A percentile compares a stretch with the other conserved stretches of the same genome.
Conservation (phyloP, 78 protist genomes). For the Dictyostelium capitatum region DNA sequence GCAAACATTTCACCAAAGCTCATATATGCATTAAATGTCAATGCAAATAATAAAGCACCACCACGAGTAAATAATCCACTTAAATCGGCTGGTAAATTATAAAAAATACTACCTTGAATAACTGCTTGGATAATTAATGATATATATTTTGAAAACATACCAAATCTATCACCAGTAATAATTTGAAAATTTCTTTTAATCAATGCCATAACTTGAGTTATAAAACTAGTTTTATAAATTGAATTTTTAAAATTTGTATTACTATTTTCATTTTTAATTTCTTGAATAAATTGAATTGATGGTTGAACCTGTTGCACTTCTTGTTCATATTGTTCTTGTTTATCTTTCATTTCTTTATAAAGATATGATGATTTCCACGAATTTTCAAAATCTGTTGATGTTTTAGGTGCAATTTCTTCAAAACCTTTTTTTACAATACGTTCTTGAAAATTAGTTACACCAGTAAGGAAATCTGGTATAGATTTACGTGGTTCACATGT, state of each 20-base stretch:
- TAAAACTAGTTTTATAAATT: not conserved
- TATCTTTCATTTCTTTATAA: not conserved
- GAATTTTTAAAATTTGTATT: not conserved
- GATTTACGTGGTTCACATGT: constrained; percentile 79
- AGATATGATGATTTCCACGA: constrained; percentile 16
- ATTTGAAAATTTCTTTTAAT: not conserved
- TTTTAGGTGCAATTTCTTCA: not conserved
- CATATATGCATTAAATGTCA: constrained; percentile 47
- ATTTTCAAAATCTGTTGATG: constrained; percentile 22
- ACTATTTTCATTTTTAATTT: constrained; percentile 7
- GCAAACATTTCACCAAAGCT: constrained; percentile 39
- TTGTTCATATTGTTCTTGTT: constrained; percentile 11
- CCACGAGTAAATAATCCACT: constrained; percentile 56
- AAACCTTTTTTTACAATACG: not conserved
- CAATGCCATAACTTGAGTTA: constrained; percentile 7
- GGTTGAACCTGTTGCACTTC: constrained; percentile 9
- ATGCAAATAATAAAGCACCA: constrained; percentile 48
- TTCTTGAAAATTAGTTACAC: constrained; percentile 69
- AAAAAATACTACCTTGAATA: constrained; percentile 49
- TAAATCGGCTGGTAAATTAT: not conserved
- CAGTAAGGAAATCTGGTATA: constrained; percentile 65
- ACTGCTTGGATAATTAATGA: constrained; percentile 56
- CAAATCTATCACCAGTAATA: constrained; percentile 38
- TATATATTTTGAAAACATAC: not conserved
- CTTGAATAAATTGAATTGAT: constrained; percentile 1